Evolutionary conservation across 2,329 filamentous ascomycete species (phyloP).

Genomic region (Pleurostoma richardsiae): DNA sequence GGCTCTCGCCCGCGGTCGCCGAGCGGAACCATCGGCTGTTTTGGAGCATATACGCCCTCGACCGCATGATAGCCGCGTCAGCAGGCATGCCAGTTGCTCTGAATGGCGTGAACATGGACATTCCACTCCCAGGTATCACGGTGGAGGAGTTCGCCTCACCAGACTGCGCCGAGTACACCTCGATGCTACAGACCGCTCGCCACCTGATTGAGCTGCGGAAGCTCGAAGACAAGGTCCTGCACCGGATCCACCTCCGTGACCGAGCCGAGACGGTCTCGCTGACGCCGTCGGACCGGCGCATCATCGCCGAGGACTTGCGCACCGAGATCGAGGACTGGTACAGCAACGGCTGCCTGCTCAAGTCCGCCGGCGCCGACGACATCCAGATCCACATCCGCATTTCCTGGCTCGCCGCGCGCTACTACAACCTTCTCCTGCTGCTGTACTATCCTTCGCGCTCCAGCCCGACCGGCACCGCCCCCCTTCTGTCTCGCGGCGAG

Average conservation of each 20-base stretch:
- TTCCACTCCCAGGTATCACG: constrained; percentile 35
- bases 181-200: constrained; percentile 34
- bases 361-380: constrained; percentile 32
- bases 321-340: constrained; percentile 40
- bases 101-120: constrained; percentile 28
- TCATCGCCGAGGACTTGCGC: constrained; percentile 26
- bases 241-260: constrained; percentile 26
- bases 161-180: constrained; percentile 30
- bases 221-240: constrained; percentile 32
- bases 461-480: constrained; percentile 24
- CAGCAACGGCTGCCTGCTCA: constrained; percentile 36
- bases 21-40: constrained; percentile 29
- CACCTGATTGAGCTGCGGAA: constrained; percentile 38
- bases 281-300: constrained; percentile 23
- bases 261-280: constrained; percentile 19
- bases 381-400: constrained; percentile 39
- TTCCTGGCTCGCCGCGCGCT: constrained; percentile 36
- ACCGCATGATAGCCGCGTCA: constrained; percentile 37
- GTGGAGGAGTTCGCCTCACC: constrained; percentile 35
- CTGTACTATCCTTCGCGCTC: constrained; percentile 36
- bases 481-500: constrained; percentile 21
- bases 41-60: constrained; percentile 38
- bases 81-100: constrained; percentile 32
- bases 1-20: constrained; percentile 13
- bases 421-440: constrained; percentile 37